These are phyloP conservation scores for Mycena rosella DNA, from an alignment of 768 basidiomycete species.

Conservation along the genomic window DNA sequence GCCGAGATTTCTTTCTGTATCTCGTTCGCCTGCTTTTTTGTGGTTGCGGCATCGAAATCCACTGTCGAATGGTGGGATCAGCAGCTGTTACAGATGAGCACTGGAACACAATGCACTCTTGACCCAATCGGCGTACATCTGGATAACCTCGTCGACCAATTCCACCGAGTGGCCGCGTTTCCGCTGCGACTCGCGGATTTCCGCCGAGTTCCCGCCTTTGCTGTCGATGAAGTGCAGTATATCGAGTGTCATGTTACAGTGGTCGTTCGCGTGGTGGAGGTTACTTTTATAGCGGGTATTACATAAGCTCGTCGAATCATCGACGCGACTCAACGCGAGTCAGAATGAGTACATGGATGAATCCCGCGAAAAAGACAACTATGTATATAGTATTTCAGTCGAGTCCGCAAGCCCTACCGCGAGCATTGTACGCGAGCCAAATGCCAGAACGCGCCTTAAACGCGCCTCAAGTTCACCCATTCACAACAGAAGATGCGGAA, in stretches of 20 bases:
- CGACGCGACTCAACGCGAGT: too few species aligned
- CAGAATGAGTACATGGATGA: too few species aligned
- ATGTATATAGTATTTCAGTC: too few species aligned
- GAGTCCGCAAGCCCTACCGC: too few species aligned
- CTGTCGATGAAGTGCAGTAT: slow-evolving; percentile 82
- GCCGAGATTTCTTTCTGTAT: slow-evolving; percentile 94
- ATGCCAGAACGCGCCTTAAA: too few species aligned
- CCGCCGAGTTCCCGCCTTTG: slow-evolving; percentile 93
- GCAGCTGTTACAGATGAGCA: slow-evolving; percentile 13
- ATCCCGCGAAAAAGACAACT: too few species aligned
- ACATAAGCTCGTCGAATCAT: slow-evolving; percentile 19
- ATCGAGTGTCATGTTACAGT: slow-evolving; percentile 80
- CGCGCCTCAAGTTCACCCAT: too few species aligned
- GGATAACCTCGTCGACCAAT: slow-evolving; percentile 93
- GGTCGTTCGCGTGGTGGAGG: neutral
- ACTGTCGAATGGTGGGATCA: slow-evolving; percentile 61
- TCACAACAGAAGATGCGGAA: too few species aligned
- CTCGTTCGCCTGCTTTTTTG: slow-evolving; percentile 87
- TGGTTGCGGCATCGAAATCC: slow-evolving; percentile 85
- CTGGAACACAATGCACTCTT: slow-evolving; percentile 73
- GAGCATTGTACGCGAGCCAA: too few species aligned
- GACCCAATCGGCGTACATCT: slow-evolving; percentile 94
- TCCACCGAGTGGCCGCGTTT: slow-evolving; percentile 92
- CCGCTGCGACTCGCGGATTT: slow-evolving; percentile 92
- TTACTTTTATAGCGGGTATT: slow-evolving; percentile 15